Base-by-base conservation (phyloP, 768 basidiomycete genomes). In the Pilatotrama ljubarskyi region DNA sequence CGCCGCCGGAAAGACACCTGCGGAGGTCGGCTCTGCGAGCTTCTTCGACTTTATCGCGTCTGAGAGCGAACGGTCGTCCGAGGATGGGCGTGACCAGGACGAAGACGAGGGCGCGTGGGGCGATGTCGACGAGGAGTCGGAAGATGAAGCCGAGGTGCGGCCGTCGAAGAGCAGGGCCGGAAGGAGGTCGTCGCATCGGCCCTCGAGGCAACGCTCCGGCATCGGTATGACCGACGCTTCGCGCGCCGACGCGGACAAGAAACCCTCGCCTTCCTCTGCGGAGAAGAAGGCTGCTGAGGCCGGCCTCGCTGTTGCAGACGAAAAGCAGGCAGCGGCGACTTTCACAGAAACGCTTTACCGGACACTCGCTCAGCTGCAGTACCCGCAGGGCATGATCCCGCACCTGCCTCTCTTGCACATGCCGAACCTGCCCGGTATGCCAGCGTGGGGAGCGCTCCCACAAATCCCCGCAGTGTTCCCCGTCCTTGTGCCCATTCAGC, bases 401-500 rank as follows among this genome's bases (percentile, higher is more conserved):
- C 75, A 80, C 56, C 64, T 82, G 35, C 76, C 75, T 6, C 69
- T 80, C 11, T 64, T 69, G 26, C 70, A 74, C 29, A 66, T 73
- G 40, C 68, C 72, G 4, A 72, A 77, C 40, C 69, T 78, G n/a
- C 84, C 82, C 9, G 78, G 80, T 35, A 79, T 87, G 38, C 84
- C 85, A 22, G 73, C 71, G 17, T 77, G 77, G 76, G 71, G 68
- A 26, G 68, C 70, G 24, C 74, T 90, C n/a, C 87, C 84, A 6
- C 87, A 84, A 60, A 82, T 91, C 55, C 85, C 87, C 25, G 77
- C 90, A 74, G 88, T 90, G 13, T 92, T 93, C 80, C 90, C 91
- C 17, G 81, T 92, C 22, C 82, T 86, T 59, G 84, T 92, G 15
- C 89, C 91, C 3, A 79, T 81, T 69, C 82, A 87, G 1, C 81